A percentile compares a stretch with the other conserved stretches of the same genome.
Evolutionary conservation across 257 asterid genomes (phyloP).

Genomic region (Orobanche coerulescens): DNA sequence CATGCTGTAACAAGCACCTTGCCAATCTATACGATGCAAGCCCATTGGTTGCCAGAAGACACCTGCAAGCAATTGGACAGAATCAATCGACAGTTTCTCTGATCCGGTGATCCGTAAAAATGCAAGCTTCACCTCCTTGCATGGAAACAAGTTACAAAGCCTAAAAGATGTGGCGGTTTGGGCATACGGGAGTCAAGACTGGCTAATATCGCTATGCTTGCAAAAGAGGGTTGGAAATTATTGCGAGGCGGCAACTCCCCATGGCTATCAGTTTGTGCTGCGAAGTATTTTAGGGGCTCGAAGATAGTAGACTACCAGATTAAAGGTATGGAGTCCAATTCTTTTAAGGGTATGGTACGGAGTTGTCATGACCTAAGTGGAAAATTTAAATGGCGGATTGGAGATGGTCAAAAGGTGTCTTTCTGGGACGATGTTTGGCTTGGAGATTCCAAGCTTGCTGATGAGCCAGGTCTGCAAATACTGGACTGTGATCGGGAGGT

Average conservation of each 20-base stretch:
- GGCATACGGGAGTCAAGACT: not conserved
- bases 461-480: no score
- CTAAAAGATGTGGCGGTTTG: not conserved
- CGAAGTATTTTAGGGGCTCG: not conserved
- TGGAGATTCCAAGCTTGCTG: no score
- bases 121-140: not conserved
- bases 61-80: not conserved
- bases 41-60: not conserved
- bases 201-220: not conserved
- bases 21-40: not conserved
- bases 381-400: no score
- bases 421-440: no score
- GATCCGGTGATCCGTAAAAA: not conserved
- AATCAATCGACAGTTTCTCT: not conserved
- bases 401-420: no score
- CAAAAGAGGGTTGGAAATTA: not conserved
- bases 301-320: not conserved
- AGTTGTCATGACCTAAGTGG: no score
- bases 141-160: not conserved
- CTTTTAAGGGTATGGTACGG: not conserved
- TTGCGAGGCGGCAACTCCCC: not conserved
- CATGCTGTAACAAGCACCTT: not conserved
- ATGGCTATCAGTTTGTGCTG: not conserved
- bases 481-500: no score
- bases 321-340: not conserved